Conservation (phyloP, 2,329 filamentous ascomycete species). For the Diplodia seriata region DNA sequence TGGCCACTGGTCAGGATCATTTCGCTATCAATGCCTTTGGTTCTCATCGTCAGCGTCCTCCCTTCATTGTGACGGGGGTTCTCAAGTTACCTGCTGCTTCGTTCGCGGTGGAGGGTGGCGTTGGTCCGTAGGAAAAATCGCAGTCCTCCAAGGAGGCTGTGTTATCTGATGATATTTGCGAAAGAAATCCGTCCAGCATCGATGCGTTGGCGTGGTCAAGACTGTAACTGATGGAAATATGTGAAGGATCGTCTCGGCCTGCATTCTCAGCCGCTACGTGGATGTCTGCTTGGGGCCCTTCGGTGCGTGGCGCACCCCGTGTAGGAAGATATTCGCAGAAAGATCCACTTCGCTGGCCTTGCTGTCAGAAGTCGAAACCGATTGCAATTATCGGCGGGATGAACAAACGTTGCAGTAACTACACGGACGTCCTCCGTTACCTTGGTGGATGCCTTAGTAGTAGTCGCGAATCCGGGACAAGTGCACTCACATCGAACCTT, state of each 20-base stretch:
- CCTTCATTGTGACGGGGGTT: no score
- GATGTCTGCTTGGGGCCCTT: background rate
- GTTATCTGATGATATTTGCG: background rate
- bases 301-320: background rate
- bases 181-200: background rate
- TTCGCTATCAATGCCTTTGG: background rate
- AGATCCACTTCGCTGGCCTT: background rate
- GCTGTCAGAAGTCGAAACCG: background rate
- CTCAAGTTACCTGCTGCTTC: background rate
- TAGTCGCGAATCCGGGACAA: background rate
- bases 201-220: background rate
- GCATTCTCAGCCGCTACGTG: background rate
- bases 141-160: background rate
- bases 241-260: background rate
- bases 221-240: background rate
- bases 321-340: background rate
- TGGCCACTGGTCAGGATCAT: background rate
- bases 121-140: background rate
- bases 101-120: background rate
- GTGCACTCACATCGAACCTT: background rate
- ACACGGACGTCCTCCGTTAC: background rate
- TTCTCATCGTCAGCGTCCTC: background rate
- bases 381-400: background rate
- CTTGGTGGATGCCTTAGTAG: background rate
- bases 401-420: slow-evolving; percentile 4